Evolutionary conservation across 371 early-diverging fungal genomes (phyloP).

Genomic region (Syncephalastrum racemosum): DNA sequence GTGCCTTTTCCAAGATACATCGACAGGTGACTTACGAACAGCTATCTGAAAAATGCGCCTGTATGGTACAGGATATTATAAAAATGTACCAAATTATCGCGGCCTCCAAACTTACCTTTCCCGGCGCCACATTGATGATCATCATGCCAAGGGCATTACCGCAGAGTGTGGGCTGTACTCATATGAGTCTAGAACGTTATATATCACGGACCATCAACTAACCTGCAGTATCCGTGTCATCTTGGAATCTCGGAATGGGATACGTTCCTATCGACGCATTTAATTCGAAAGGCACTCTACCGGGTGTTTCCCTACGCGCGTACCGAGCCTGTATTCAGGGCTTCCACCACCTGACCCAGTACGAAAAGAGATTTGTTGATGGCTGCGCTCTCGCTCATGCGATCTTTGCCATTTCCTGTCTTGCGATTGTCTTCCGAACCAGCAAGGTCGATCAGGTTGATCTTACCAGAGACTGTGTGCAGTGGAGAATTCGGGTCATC

Average conservation of each 20-base stretch:
- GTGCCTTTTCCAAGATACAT: background rate
- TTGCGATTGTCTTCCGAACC: conserved; percentile 77
- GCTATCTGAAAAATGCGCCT: conserved; percentile 49
- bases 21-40: conserved; percentile 31
- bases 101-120: conserved; percentile 32
- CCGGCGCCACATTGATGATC: conserved; percentile 63
- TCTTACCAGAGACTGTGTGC: conserved; percentile 36
- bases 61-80: background rate
- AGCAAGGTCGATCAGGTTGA: conserved; percentile 74
- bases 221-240: conserved; percentile 73
- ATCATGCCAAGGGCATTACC: conserved; percentile 63
- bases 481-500: background rate
- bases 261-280: conserved; percentile 26
- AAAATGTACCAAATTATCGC: conserved; percentile 7
- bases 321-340: conserved; percentile 56
- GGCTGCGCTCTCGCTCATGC: conserved; percentile 68
- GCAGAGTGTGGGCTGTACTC: conserved; percentile 56
- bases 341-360: conserved; percentile 73
- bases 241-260: conserved; percentile 78
- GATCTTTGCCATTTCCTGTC: conserved; percentile 63
- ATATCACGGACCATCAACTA: background rate
- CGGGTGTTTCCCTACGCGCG: background rate
- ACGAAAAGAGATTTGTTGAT: conserved; percentile 79
- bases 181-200: background rate
- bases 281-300: no score